These are phyloP conservation scores for Ascomycota sp. DNA, from an alignment of 2,329 filamentous ascomycete genomes.

Conservation along the genomic window DNA sequence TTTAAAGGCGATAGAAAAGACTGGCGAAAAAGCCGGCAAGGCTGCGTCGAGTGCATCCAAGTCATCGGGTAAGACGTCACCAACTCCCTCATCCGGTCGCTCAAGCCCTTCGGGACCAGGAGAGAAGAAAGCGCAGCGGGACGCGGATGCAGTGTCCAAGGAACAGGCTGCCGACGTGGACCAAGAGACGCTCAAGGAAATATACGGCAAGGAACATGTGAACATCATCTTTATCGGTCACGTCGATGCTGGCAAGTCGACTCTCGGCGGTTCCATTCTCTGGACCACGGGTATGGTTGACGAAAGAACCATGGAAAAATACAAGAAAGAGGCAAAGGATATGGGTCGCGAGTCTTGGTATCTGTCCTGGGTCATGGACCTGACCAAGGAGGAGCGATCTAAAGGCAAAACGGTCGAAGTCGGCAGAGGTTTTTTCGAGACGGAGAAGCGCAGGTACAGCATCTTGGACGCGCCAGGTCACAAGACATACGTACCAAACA, in stretches of 20 bases:
- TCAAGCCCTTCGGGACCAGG: constrained; percentile 46
- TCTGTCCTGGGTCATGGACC: constrained; percentile 88
- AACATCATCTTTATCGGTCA: constrained; percentile 97
- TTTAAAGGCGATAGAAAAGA: constrained; percentile 78
- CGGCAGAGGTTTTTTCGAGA: constrained; percentile 87
- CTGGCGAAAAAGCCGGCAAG: constrained; percentile 38
- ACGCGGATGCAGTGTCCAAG: constrained; percentile 64
- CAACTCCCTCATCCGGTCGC: constrained; percentile 61
- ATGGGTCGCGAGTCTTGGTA: constrained; percentile 96
- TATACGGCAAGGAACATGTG: constrained; percentile 80
- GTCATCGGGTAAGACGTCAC: constrained; percentile 48
- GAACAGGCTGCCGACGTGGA: constrained; percentile 57
- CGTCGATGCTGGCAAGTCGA: constrained; percentile 96
- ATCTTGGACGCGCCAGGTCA: constrained; percentile 92
- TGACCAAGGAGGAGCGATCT: constrained; percentile 85
- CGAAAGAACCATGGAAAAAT: constrained; percentile 92
- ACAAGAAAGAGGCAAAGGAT: constrained; percentile 90
- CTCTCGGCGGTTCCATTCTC: constrained; percentile 77
- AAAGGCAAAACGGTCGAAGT: constrained; percentile 98
- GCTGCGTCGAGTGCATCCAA: constrained; percentile 20
- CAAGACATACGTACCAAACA: constrained; percentile 93
- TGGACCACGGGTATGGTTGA: constrained; percentile 98
- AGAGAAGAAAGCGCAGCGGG: constrained; percentile 32
- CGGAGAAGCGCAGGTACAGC: constrained; percentile 84
- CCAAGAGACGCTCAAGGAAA: constrained; percentile 60